phyloP scores from a whole-genome alignment of 139 green algal genomes.

The Nannochloris sp. region DNA sequence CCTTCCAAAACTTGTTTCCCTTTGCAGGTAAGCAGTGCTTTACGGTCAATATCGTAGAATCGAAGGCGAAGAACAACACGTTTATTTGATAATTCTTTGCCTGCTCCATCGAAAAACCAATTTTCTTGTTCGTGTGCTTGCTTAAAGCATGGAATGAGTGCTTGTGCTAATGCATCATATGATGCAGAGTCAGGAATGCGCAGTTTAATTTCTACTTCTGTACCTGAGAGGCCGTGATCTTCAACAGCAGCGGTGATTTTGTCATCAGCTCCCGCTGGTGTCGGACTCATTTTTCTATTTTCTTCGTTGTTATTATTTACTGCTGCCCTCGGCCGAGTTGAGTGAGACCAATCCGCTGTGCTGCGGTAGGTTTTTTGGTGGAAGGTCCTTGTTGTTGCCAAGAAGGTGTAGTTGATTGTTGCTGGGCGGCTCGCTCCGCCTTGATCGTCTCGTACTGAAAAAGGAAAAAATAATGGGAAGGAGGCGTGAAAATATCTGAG shows the following conservation, averaged over 20 bases:
- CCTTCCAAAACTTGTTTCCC: slow-evolving; percentile 65
- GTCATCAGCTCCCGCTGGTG: background rate
- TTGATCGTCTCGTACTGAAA: no score
- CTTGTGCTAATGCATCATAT: slow-evolving; percentile 49
- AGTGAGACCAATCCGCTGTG: background rate
- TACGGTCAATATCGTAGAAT: slow-evolving; percentile 76
- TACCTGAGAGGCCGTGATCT: background rate
- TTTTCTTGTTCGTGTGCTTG: slow-evolving; percentile 80
- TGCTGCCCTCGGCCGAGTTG: background rate
- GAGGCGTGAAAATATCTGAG: no score
- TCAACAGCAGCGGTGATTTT: slow-evolving; percentile 5
- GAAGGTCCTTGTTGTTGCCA: background rate
- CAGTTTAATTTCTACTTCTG: slow-evolving; percentile 91
- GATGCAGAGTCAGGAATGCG: slow-evolving; percentile 53
- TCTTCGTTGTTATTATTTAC: background rate
- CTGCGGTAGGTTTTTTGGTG: background rate
- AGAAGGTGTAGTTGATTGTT: no score
- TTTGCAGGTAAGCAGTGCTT: slow-evolving; percentile 81
- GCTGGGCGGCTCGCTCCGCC: no score
- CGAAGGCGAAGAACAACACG: slow-evolving; percentile 67
- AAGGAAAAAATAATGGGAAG: no score
- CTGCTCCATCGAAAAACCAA: slow-evolving; percentile 88
- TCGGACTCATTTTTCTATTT: background rate
- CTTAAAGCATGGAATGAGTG: slow-evolving; percentile 45
- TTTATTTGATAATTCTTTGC: slow-evolving; percentile 61